Evolutionary conservation across 2,329 filamentous ascomycete genomes (phyloP).

Genomic region (Ophiosphaerella narmari): DNA sequence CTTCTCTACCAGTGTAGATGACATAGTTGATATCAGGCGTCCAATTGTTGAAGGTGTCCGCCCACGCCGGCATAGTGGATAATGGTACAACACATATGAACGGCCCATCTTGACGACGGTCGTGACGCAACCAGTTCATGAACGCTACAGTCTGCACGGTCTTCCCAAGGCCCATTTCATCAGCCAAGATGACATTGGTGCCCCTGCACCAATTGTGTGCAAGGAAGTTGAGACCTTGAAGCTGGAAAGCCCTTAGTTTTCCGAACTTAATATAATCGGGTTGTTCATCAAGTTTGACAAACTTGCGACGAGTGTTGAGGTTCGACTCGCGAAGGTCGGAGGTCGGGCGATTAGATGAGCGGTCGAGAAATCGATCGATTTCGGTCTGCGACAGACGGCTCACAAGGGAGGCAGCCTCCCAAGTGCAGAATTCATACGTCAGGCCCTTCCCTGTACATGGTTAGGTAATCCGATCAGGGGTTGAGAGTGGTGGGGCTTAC

Average conservation of each 20-base stretch:
- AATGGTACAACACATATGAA: slow-evolving; percentile 97
- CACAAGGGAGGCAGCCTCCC: slow-evolving; percentile 80
- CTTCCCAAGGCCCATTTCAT: slow-evolving; percentile 98
- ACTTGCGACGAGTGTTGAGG: slow-evolving; percentile 65
- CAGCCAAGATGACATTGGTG: slow-evolving; percentile 95
- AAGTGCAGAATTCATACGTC: slow-evolving; percentile 92
- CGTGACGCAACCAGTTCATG: slow-evolving; percentile 94
- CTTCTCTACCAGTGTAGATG: slow-evolving; percentile 89
- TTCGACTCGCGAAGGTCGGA: slow-evolving; percentile 81
- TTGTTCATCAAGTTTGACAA: slow-evolving; percentile 70
- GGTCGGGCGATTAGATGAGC: slow-evolving; percentile 76
- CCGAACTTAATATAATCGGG: slow-evolving; percentile 84
- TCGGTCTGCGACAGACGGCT: slow-evolving; percentile 80
- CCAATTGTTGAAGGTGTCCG: slow-evolving; percentile 96
- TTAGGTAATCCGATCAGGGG: slow-evolving; percentile 27
- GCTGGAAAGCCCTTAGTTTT: slow-evolving; percentile 87
- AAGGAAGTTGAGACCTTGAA: slow-evolving; percentile 92
- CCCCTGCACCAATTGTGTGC: slow-evolving; percentile 93
- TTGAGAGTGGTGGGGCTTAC: slow-evolving; percentile 49
- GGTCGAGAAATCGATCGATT: slow-evolving; percentile 89
- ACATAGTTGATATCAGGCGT: slow-evolving; percentile 96
- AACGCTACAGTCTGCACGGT: slow-evolving; percentile 97
- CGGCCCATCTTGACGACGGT: slow-evolving; percentile 86
- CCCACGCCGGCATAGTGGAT: slow-evolving; percentile 97
- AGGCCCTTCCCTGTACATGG: slow-evolving; percentile 70